Evolutionary conservation across 2,329 filamentous ascomycete species (phyloP).

Genomic region (Neofusicoccum umdonicola): DNA sequence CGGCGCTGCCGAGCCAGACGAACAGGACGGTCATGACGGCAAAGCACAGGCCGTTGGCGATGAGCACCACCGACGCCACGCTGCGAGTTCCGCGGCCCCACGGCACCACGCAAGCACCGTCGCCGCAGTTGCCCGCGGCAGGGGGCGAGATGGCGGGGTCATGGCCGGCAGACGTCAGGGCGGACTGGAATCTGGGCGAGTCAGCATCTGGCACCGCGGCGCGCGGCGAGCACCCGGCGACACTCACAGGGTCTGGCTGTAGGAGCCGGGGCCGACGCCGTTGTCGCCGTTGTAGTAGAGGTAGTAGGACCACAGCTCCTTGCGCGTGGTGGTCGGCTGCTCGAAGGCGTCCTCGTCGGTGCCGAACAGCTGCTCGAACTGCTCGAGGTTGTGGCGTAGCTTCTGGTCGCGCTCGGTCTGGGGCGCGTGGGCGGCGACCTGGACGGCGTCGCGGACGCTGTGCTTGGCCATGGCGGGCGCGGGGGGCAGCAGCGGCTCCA

Average conservation of each 20-base stretch:
- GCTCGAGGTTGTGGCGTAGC: constrained; percentile 8
- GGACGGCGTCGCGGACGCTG: not conserved
- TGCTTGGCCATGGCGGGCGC: not conserved
- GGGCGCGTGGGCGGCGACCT: not conserved
- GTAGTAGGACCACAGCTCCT: constrained; percentile 60
- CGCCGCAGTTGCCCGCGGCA: constrained; percentile 46
- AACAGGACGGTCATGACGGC: constrained; percentile 62
- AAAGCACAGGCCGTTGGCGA: constrained; percentile 67
- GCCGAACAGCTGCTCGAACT: constrained; percentile 15
- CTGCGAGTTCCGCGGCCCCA: constrained; percentile 40
- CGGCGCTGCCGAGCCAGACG: constrained; percentile 52
- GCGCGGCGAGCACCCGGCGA: not conserved
- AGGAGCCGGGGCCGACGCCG: constrained; percentile 39
- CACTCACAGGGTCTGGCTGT: constrained; percentile 14
- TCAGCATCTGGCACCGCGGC: not conserved
- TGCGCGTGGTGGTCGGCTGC: constrained; percentile 50
- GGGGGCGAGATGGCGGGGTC: constrained; percentile 54
- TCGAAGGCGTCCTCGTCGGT: constrained; percentile 44
- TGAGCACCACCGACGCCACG: constrained; percentile 64
- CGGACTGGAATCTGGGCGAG: constrained; percentile 6
- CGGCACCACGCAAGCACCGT: constrained; percentile 18
- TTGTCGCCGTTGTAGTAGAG: constrained; percentile 67
- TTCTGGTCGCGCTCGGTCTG: not conserved
- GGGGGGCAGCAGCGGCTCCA: constrained; percentile 3
- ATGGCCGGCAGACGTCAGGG: constrained; percentile 50